Evolutionary conservation across 441 rosid genomes (phyloP).

Genomic region (Sinapis alba): DNA sequence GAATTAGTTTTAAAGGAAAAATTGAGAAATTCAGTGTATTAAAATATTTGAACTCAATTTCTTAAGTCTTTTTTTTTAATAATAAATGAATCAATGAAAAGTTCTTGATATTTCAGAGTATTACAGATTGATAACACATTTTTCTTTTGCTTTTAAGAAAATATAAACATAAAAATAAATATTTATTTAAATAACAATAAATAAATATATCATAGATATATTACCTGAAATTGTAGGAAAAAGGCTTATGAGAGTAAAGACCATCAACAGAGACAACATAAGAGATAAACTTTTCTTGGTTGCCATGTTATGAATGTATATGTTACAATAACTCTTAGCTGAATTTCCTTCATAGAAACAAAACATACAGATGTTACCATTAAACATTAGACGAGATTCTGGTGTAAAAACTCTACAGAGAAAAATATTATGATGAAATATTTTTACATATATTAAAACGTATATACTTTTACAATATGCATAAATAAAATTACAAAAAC

Average conservation of each 20-base stretch:
- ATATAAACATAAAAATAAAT: too few species aligned
- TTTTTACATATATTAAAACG: not conserved
- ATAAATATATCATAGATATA: too few species aligned
- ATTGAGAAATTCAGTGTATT: too few species aligned
- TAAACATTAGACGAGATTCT: not conserved
- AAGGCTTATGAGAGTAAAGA: not conserved
- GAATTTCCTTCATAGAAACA: not conserved
- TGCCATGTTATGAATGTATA: not conserved
- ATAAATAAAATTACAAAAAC: not conserved
- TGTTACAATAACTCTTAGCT: not conserved
- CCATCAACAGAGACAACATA: not conserved
- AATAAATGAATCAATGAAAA: too few species aligned
- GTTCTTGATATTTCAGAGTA: too few species aligned
- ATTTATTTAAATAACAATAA: too few species aligned
- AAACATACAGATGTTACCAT: not conserved
- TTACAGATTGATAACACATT: too few species aligned
- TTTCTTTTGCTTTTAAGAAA: too few species aligned
- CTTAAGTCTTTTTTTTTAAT: too few species aligned
- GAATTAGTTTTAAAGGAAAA: not conserved
- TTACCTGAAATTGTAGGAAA: not conserved
- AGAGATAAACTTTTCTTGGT: not conserved
- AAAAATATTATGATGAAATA: not conserved
- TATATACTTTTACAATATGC: not conserved
- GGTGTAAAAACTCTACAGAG: not conserved
- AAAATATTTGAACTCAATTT: too few species aligned